A percentile compares a stretch with the other conserved stretches of the same genome.
These are phyloP conservation scores for Penicillium olsonii DNA, from an alignment of 2,329 filamentous ascomycete genomes.

Conservation along the genomic window DNA sequence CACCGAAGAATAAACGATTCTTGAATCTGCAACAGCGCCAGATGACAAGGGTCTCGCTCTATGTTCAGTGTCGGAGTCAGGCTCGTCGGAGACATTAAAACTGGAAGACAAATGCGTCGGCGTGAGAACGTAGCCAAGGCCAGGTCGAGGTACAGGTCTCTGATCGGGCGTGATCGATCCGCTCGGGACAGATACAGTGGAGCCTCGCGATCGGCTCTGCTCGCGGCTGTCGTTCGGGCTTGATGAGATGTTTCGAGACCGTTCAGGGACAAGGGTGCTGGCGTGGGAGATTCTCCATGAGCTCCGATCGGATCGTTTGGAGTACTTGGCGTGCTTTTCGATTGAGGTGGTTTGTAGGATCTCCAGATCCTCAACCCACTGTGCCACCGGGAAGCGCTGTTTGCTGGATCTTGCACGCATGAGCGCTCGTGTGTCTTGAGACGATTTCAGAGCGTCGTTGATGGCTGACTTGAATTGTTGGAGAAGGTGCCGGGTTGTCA, in stretches of 20 bases:
- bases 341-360: slow-evolving; percentile 63
- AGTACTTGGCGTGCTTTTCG: slow-evolving; percentile 53
- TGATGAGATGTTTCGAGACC: slow-evolving; percentile 1
- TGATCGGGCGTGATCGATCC: not conserved
- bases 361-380: slow-evolving; percentile 67
- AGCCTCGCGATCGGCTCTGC: slow-evolving; percentile 4
- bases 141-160: slow-evolving; percentile 7
- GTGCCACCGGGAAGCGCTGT: slow-evolving; percentile 66
- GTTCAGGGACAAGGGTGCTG: slow-evolving; percentile 2
- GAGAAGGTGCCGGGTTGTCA: slow-evolving; percentile 62
- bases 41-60: not conserved
- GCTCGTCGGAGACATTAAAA: slow-evolving; percentile 1
- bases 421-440: slow-evolving; percentile 55
- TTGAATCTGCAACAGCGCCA: not conserved
- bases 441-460: slow-evolving; percentile 60
- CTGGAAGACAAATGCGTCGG: slow-evolving; percentile 2
- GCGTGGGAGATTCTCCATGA: slow-evolving; percentile 17
- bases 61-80: not conserved
- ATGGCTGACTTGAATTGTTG: slow-evolving; percentile 67
- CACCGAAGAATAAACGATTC: slow-evolving; percentile 5
- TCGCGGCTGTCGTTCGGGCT: slow-evolving; percentile 7
- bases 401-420: slow-evolving; percentile 67
- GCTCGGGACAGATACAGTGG: slow-evolving; percentile 1
- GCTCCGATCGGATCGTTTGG: slow-evolving; percentile 33
- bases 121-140: not conserved